Evolutionary conservation across 2,329 filamentous ascomycete genomes (phyloP), one percentile per base, ranked within the genome.

Genomic region (Berkeleyomyces basicola): DNA sequence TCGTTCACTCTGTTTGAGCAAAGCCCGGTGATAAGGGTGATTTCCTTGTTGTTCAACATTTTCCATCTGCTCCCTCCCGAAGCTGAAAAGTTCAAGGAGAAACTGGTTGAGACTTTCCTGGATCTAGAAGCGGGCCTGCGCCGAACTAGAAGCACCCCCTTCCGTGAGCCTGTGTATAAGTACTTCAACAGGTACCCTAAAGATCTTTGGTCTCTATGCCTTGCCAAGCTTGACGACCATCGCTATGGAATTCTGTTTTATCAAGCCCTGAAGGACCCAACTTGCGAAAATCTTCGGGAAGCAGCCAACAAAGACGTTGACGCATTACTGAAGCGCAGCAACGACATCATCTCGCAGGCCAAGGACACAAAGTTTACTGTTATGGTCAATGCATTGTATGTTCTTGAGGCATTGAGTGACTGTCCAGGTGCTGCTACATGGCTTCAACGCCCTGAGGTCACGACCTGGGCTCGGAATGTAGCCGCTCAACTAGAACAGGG

Each of bases 1-100:
- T 96, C 92, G 0, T 99, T 99, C 72, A 91, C 87, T 1, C 85
- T 96, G 67, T 89, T 97, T 64, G 95, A 99, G 72, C 91, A 97
- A 70, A 88, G 93, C 68, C 82, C 83, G 11, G 85, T 89, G 68
- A 96, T 99, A 86, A 95, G 93, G 74, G 87, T 97, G 57, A 90
- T 97, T 44, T 88, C 90, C 2, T 89, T 92, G 0, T 95, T 97
- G 61, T 87, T 99, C 72, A 93, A 96, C 70, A 92, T 99, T 63
- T 99, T 99, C 72, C 91, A 97, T 71, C 80, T 99, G n/a, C 79
- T 99, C 3, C 93, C 95, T 0, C 81, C 89, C 0, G 90, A 90
- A 7, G 95, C 95, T 1, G 88, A 91, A 65, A 84, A 86, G 14
- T 99, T 99, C 72, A 90, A 97, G 73, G 89, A 91, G 65, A 83